phyloP scores from a whole-genome alignment of 169 alveolate species.

The Cryptosporidium sp. region DNA sequence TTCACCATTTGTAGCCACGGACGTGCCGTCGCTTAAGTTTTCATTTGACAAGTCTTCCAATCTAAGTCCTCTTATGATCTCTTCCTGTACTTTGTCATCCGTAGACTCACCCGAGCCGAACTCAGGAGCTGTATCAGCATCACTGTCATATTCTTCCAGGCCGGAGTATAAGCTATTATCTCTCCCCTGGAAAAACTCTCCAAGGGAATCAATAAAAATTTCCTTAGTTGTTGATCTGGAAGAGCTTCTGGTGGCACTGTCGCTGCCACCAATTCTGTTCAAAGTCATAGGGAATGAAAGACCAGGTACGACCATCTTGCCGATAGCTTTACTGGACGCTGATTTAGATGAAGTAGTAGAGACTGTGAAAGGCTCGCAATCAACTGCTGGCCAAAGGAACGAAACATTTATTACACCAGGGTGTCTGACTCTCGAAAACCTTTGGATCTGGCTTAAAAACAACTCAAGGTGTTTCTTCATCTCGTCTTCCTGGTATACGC shows the following conservation, averaged over 20 bases:
- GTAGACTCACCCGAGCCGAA: neutral
- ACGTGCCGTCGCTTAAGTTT: neutral
- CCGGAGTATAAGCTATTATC: neutral
- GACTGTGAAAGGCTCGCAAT: neutral
- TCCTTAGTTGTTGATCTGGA: neutral
- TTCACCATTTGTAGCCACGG: neutral
- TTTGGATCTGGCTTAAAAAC: neutral
- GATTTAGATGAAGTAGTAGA: too few relatives aligned
- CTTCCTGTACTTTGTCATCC: neutral
- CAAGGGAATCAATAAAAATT: neutral
- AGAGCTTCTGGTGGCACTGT: neutral
- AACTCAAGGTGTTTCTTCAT: neutral
- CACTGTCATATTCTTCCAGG: neutral
- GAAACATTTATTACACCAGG: neutral
- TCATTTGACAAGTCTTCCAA: neutral
- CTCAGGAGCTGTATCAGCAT: neutral
- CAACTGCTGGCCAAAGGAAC: conserved; percentile 22
- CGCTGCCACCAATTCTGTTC: neutral
- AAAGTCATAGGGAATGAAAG: conserved; percentile 30
- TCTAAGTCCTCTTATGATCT: neutral
- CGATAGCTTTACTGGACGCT: too few relatives aligned
- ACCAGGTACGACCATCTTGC: conserved; percentile 31
- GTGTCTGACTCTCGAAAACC: conserved; percentile 25
- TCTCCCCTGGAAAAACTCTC: neutral
- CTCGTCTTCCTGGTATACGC: neutral